Conservation (phyloP, 352 stramenopile species). For the Pythium pectinolyticum region DNA sequence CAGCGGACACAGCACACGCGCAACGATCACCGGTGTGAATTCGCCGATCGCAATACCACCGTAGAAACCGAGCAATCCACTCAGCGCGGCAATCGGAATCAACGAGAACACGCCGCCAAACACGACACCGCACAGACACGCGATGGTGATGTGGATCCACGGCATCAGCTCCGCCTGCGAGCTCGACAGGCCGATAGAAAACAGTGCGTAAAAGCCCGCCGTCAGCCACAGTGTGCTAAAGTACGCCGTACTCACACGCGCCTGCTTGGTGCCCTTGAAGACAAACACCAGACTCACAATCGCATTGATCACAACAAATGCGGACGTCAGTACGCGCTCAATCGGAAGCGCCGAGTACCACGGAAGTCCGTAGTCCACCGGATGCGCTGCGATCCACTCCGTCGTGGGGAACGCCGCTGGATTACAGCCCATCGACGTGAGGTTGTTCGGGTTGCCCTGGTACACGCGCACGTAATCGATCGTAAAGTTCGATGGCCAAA, state of each 20-base stretch:
- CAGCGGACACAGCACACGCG: constrained; percentile 53
- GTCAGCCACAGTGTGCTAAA: constrained; percentile 61
- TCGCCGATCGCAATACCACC: constrained; percentile 56
- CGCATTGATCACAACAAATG: constrained; percentile 66
- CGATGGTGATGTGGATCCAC: constrained; percentile 74
- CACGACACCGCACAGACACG: constrained; percentile 67
- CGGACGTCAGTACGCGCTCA: constrained; percentile 38
- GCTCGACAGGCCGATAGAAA: constrained; percentile 44
- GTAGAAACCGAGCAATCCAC: constrained; percentile 69
- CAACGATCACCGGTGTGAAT: constrained; percentile 64
- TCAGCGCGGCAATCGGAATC: constrained; percentile 54
- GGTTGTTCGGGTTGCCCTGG: constrained; percentile 88
- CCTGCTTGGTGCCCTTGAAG: constrained; percentile 54
- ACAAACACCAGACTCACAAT: constrained; percentile 52
- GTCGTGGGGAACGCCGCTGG: constrained; percentile 88
- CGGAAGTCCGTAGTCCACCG: constrained; percentile 77
- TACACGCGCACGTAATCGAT: constrained; percentile 96
- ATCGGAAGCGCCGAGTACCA: constrained; percentile 78
- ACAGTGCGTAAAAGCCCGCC: constrained; percentile 66
- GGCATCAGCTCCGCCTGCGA: constrained; percentile 33
- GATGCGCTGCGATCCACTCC: constrained; percentile 91
- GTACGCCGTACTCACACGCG: constrained; percentile 55
- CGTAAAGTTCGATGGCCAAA: constrained; percentile 91
- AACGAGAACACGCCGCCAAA: constrained; percentile 71
- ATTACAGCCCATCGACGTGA: constrained; percentile 93